phyloP scores from a whole-genome alignment of 176 grass and related monocot species.

The Oryza punctata region DNA sequence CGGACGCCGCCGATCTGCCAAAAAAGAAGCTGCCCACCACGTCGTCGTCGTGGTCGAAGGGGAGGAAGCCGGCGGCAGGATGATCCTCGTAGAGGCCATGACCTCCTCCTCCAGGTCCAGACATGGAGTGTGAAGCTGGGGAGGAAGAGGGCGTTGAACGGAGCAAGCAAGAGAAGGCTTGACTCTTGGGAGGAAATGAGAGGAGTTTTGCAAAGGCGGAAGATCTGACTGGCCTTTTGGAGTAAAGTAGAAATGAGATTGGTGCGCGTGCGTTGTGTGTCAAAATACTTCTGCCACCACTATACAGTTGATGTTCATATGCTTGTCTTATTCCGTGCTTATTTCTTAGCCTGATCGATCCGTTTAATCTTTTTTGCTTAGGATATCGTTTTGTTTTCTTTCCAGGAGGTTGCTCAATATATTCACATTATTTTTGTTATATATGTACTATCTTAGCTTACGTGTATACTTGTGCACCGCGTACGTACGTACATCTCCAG shows the following conservation, averaged over 20 bases:
- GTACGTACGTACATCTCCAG: background rate
- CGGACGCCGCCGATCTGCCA: background rate
- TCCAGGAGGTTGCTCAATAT: background rate
- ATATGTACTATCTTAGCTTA: background rate
- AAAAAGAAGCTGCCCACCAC: slow-evolving; percentile 14
- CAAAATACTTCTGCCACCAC: background rate
- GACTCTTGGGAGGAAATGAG: background rate
- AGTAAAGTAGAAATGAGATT: background rate
- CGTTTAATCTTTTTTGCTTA: background rate
- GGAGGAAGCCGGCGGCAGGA: background rate
- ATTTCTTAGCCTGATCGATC: background rate
- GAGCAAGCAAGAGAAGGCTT: background rate
- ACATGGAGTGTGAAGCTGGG: slow-evolving; percentile 21
- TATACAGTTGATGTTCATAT: background rate
- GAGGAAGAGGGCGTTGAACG: slow-evolving; percentile 27
- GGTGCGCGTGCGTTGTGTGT: background rate
- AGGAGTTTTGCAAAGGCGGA: background rate
- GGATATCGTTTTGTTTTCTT: background rate
- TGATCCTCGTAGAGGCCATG: slow-evolving; percentile 8
- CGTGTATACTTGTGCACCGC: background rate
- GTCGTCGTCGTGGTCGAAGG: slow-evolving; percentile 14
- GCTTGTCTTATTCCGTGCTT: background rate
- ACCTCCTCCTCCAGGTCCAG: background rate
- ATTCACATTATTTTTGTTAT: no score
- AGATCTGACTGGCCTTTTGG: background rate